Evolutionary conservation across 139 green algal species (phyloP), one percentile per base, ranked within the genome.

Genomic region (Zygnema cylindricum): DNA sequence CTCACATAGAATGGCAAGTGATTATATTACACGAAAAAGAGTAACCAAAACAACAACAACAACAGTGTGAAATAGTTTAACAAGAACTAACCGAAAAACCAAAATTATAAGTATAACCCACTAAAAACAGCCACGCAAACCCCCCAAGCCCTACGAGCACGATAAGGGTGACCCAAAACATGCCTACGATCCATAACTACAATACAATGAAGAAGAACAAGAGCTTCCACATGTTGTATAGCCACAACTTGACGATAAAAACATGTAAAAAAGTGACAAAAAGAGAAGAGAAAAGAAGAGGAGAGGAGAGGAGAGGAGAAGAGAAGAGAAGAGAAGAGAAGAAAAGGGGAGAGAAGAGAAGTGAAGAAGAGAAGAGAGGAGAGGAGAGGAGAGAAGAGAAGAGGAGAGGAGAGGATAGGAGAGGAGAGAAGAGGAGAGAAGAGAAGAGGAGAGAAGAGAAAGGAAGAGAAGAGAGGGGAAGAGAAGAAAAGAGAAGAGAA

Each of bases 261-360:
- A 16, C 7, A 55, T 41, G 77, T 43, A 55, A 30, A 43, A 43
- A 55, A 77, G 77, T 43, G 77, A 55, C 7, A 55, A 16, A 55
- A 11, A 55, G 77, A 43, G 77, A 77, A n/a, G n/a, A n/a, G n/a
- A n/a, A n/a, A n/a, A n/a, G n/a, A 3, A 85, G 49, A 55, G 77
- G 36, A 55, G 11, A 11, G 77, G 77, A 3, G 71, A 55, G 3
- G 77, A 16, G 49, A 43, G 77, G 16, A 3, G 49, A 43, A 77
- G 77, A n/a, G n/a, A n/a, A n/a, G 77, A 55, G 49, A 11, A 55
- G 77, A 16, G 71, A 55, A 16, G 41, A 16, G 77, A 43, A 85
- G 77, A 85, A 16, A 55, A 43, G 83, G 77, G 77, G 49, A 85
- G 3, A 25, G 41, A 11, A 79, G 41, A 11, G 71, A 16, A 79